A percentile compares a stretch with the other conserved stretches of the same genome.
These are phyloP conservation scores for Barbarea vulgaris DNA, from an alignment of 345 rosid species.

Conservation along the genomic window DNA sequence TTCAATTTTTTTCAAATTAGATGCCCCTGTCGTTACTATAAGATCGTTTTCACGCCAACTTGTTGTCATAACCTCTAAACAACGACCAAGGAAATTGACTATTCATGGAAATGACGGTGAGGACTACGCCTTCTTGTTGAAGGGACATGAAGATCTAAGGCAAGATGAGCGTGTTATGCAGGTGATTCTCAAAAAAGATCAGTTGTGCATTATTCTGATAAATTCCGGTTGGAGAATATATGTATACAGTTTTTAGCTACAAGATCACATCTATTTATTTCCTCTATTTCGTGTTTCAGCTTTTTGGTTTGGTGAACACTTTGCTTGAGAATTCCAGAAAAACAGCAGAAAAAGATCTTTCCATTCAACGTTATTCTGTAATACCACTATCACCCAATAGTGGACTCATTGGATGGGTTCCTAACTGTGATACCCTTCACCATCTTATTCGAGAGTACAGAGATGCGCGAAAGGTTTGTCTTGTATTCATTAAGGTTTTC, in stretches of 20 bases:
- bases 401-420: slow-evolving; percentile 97
- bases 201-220: slow-evolving; percentile 8
- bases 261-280: slow-evolving; percentile 17
- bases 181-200: slow-evolving; percentile 46
- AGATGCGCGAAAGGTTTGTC: slow-evolving; percentile 84
- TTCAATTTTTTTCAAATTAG: slow-evolving; percentile 44
- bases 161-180: slow-evolving; percentile 99
- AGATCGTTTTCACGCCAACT: slow-evolving; percentile 91
- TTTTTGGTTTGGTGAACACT: slow-evolving; percentile 93
- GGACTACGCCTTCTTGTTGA: slow-evolving; percentile 87
- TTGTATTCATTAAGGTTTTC: slow-evolving; percentile 29
- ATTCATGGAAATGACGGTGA: slow-evolving; percentile 95
- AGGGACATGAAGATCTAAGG: slow-evolving; percentile 98
- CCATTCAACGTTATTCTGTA: slow-evolving; percentile 84
- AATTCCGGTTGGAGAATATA: slow-evolving; percentile 19
- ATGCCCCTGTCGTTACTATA: slow-evolving; percentile 85
- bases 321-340: slow-evolving; percentile 85
- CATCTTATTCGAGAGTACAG: slow-evolving; percentile 90
- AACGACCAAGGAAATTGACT: slow-evolving; percentile 93
- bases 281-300: slow-evolving; percentile 53
- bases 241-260: slow-evolving; percentile 2
- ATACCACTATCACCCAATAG: slow-evolving; percentile 96
- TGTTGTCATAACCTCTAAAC: slow-evolving; percentile 88
- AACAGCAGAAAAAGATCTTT: slow-evolving; percentile 86
- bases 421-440: slow-evolving; percentile 94